These are phyloP conservation scores for Blepharisma stoltei DNA, from an alignment of 73 alveolate genomes.

Conservation along the genomic window DNA sequence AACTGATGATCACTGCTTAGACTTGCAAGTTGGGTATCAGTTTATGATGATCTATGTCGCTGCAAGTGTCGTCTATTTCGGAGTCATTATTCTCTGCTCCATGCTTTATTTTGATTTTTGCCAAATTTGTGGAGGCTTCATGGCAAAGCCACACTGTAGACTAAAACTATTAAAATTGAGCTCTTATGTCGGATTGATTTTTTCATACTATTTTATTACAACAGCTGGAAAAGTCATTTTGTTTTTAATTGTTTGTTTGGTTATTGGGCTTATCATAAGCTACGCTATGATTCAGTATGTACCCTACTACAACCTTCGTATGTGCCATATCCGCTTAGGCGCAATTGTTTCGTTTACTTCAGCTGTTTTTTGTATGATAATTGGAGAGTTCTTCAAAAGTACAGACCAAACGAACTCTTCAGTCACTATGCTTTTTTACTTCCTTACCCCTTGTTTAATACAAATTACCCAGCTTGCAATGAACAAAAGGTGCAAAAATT, in stretches of 20 bases:
- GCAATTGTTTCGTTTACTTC: not conserved
- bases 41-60: not conserved
- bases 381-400: constrained; percentile 9
- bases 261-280: not conserved
- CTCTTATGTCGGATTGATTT: not conserved
- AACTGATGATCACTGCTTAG: not conserved
- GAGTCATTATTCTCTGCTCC: not conserved
- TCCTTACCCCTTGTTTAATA: not conserved
- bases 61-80: not conserved
- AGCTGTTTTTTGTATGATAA: not conserved
- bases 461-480: not conserved
- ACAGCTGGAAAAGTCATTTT: not conserved
- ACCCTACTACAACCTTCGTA: not conserved
- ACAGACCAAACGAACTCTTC: not conserved
- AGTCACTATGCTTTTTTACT: not conserved
- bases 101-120: constrained; percentile 4
- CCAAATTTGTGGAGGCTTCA: not conserved
- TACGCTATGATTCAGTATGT: not conserved
- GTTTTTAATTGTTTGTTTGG: not conserved
- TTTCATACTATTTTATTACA: not conserved
- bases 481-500: not conserved
- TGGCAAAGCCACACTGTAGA: constrained; percentile 3
- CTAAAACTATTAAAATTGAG: not conserved
- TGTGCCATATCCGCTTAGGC: not conserved
- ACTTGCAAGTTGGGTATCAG: constrained; percentile 2